Evolutionary conservation across 2,329 filamentous ascomycete genomes (phyloP).

Genomic region (Penicillium oxalicum): DNA sequence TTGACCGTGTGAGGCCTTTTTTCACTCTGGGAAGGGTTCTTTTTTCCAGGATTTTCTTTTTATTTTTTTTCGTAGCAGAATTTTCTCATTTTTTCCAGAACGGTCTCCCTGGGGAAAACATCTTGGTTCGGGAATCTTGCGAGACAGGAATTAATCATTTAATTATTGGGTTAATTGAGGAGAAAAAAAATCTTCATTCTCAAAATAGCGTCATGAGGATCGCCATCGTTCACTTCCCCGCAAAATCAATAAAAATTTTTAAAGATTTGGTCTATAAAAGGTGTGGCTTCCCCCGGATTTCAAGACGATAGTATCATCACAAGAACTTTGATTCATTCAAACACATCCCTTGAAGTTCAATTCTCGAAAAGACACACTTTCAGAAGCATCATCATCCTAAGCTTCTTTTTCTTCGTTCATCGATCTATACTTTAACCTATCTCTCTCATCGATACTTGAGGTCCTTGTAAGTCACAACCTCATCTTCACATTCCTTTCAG

Average conservation of each 20-base stretch:
- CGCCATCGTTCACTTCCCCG: slow-evolving; percentile 6
- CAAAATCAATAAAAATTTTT: slow-evolving; percentile 7
- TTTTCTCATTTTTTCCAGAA: too few relatives aligned
- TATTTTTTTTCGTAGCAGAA: too few relatives aligned
- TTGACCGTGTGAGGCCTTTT: neutral
- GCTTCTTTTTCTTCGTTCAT: neutral
- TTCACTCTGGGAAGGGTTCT: too few relatives aligned
- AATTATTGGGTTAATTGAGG: neutral
- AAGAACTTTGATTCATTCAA: neutral
- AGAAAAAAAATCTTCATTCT: neutral
- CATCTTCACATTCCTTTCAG: too few relatives aligned
- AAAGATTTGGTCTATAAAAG: neutral
- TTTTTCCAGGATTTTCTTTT: too few relatives aligned
- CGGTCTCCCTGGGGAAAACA: too few relatives aligned
- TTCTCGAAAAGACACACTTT: too few relatives aligned
- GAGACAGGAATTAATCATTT: neutral
- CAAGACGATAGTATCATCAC: neutral
- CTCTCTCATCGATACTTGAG: too few relatives aligned
- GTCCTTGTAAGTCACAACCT: neutral
- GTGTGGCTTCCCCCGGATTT: slow-evolving; percentile 3
- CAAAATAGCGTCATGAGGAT: slow-evolving; percentile 15
- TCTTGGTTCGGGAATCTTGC: too few relatives aligned
- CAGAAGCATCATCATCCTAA: too few relatives aligned
- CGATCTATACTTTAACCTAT: neutral
- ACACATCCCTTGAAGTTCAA: too few relatives aligned